Conservation (phyloP, 1,284 basidiomycete genomes). For the Heterobasidion parviporum region DNA sequence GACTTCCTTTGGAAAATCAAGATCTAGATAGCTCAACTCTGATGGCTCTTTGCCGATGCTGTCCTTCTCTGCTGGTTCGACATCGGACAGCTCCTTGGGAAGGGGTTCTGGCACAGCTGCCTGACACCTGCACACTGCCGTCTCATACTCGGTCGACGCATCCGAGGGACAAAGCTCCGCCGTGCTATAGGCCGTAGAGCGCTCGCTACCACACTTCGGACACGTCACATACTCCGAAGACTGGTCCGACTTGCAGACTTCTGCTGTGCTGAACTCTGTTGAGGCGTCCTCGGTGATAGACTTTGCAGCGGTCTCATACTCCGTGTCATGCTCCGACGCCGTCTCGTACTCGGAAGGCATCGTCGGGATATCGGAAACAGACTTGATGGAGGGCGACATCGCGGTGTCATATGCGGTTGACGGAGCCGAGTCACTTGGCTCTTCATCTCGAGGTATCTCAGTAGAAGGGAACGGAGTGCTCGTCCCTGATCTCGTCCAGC, state of each 20-base stretch:
- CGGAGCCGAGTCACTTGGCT: conserved; percentile 10
- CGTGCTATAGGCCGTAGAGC: conserved; percentile 40
- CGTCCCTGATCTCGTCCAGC: conserved; percentile 16
- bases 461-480: conserved; percentile 27
- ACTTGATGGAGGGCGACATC: conserved; percentile 32
- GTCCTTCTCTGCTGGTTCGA: background rate
- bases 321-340: conserved; percentile 35
- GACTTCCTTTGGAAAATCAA: background rate
- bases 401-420: conserved; percentile 23
- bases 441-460: conserved; percentile 16
- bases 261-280: conserved; percentile 13
- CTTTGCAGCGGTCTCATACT: conserved; percentile 38
- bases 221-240: conserved; percentile 39
- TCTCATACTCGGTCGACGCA: conserved; percentile 25
- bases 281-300: conserved; percentile 19
- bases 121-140: conserved; percentile 20
- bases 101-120: background rate
- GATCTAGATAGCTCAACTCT: background rate
- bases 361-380: conserved; percentile 34
- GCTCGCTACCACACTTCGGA: conserved; percentile 33
- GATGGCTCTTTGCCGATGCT: background rate
- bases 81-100: background rate
- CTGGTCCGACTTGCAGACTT: conserved; percentile 11
- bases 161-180: conserved; percentile 40
- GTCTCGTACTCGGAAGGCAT: conserved; percentile 53